Evolutionary conservation across 805 yeast genomes (phyloP).

Genomic region (Metschnikowia reukaufii): DNA sequence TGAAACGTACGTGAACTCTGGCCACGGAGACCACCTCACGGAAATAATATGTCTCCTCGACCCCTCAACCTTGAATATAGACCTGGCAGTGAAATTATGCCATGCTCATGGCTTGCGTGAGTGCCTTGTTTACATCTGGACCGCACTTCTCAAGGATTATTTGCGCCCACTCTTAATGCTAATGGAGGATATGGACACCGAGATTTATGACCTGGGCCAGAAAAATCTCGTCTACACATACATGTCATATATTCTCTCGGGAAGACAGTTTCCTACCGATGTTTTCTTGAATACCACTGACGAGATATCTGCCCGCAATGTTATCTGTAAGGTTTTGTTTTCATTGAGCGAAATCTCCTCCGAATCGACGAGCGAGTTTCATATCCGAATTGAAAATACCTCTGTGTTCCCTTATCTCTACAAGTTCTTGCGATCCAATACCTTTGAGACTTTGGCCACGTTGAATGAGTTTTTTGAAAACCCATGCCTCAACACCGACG

Average conservation of each 20-base stretch:
- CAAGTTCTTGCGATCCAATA: slow-evolving; percentile 52
- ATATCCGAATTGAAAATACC: not conserved
- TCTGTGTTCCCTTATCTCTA: slow-evolving; percentile 64
- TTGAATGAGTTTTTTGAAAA: slow-evolving; percentile 86
- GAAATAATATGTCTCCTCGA: slow-evolving; percentile 71
- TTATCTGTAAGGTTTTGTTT: slow-evolving; percentile 18
- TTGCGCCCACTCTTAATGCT: slow-evolving; percentile 68
- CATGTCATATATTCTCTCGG: slow-evolving; percentile 67
- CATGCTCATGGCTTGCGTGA: slow-evolving; percentile 56
- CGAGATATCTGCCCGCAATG: slow-evolving; percentile 11
- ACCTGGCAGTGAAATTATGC: slow-evolving; percentile 67
- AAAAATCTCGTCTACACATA: slow-evolving; percentile 49
- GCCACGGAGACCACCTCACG: slow-evolving; percentile 54
- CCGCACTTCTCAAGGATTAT: slow-evolving; percentile 65
- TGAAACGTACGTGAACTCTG: slow-evolving; percentile 40
- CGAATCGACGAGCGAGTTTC: not conserved
- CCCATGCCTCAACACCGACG: slow-evolving; percentile 64
- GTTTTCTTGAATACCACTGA: slow-evolving; percentile 36
- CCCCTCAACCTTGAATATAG: slow-evolving; percentile 69
- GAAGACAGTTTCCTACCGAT: slow-evolving; percentile 79
- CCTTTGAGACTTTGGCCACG: slow-evolving; percentile 61
- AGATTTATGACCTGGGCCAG: slow-evolving; percentile 3
- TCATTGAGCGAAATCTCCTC: slow-evolving; percentile 37
- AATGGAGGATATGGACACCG: slow-evolving; percentile 20
- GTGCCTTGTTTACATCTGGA: slow-evolving; percentile 71